Conservation (phyloP, 2,329 filamentous ascomycete species). For the Pseudogymnoascus destructans region DNA sequence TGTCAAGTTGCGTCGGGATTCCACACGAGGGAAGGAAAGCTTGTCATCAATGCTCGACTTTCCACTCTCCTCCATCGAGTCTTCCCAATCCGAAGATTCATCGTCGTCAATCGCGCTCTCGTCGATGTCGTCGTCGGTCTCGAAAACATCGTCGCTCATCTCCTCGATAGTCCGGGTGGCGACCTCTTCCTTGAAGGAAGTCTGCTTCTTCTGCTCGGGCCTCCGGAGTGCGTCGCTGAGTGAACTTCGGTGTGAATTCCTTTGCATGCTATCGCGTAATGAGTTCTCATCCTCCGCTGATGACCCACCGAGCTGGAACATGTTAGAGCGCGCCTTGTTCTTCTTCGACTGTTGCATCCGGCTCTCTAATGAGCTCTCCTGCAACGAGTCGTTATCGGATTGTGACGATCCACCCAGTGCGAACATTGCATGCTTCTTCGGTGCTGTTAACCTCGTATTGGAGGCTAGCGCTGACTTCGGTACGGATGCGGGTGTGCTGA, state of each 20-base stretch:
- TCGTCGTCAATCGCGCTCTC: slow-evolving; percentile 71
- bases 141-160: slow-evolving; percentile 40
- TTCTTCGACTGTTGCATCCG: slow-evolving; percentile 34
- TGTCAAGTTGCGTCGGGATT: slow-evolving; percentile 72
- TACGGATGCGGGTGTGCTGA: slow-evolving; percentile 28
- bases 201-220: slow-evolving; percentile 52
- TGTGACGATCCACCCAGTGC: slow-evolving; percentile 30
- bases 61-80: slow-evolving; percentile 66
- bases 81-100: slow-evolving; percentile 44
- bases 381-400: slow-evolving; percentile 26
- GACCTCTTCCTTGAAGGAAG: slow-evolving; percentile 70
- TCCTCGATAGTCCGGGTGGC: slow-evolving; percentile 52
- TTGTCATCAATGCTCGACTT: slow-evolving; percentile 72
- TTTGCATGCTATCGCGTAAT: slow-evolving; percentile 35
- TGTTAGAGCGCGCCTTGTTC: slow-evolving; percentile 31
- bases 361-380: slow-evolving; percentile 20
- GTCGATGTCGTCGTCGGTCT: slow-evolving; percentile 55
- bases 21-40: slow-evolving; percentile 76
- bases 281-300: slow-evolving; percentile 78
- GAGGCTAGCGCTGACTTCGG: slow-evolving; percentile 32
- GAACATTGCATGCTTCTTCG: slow-evolving; percentile 45
- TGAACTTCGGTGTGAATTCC: slow-evolving; percentile 37
- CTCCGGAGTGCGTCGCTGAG: slow-evolving; percentile 40
- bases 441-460: slow-evolving; percentile 48
- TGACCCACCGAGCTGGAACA: slow-evolving; percentile 63